Conservation (phyloP, 2,329 filamentous ascomycete species). For the Metarhizium rileyi region DNA sequence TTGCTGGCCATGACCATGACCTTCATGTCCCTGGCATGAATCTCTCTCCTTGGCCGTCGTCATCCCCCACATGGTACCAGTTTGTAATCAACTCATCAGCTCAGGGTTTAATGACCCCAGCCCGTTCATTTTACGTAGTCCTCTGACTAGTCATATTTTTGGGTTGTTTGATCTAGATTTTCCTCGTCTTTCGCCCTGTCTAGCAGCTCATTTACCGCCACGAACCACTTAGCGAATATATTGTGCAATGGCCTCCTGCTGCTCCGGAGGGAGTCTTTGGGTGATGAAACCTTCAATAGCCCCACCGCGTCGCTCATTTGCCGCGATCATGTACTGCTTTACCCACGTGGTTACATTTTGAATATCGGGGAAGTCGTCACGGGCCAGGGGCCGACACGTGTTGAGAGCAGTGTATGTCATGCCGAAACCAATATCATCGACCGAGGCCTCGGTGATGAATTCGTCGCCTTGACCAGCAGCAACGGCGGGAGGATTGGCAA, state of each 20-base stretch:
- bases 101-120: not conserved
- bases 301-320: conserved; percentile 64
- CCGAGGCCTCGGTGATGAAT: conserved; percentile 74
- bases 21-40: not conserved
- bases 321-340: conserved; percentile 62
- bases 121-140: not conserved
- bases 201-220: not conserved
- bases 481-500: conserved; percentile 75
- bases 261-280: conserved; percentile 57
- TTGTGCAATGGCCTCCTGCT: conserved; percentile 40
- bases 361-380: conserved; percentile 81
- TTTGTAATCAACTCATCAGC: not conserved
- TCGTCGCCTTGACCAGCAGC: conserved; percentile 59
- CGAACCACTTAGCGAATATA: conserved; percentile 32
- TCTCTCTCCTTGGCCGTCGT: too few species aligned
- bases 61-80: not conserved
- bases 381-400: conserved; percentile 66
- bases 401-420: conserved; percentile 90
- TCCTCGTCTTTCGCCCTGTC: conserved; percentile 1
- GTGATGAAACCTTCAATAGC: conserved; percentile 61
- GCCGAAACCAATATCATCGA: conserved; percentile 91
- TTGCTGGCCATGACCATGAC: too few species aligned
- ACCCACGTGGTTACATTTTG: conserved; percentile 80
- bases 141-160: conserved; percentile 1
- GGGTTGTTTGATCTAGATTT: not conserved